Evolutionary conservation across 345 rosid species (phyloP), one percentile per base, ranked within the genome.

Genomic region (Combretum micranthum): DNA sequence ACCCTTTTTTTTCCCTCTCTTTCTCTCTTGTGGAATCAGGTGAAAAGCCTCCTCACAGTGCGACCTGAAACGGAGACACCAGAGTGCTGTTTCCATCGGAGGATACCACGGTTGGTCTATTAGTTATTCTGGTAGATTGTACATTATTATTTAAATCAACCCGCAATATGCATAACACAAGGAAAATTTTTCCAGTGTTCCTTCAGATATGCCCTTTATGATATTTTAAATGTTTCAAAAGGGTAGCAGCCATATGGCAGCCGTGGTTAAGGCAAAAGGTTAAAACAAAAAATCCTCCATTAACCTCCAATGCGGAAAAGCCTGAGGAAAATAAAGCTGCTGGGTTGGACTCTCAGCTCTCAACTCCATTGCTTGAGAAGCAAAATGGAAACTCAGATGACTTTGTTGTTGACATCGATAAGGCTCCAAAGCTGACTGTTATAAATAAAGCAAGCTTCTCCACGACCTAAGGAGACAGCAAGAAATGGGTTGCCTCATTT

Each of bases 181-280:
- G 39, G 44, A 42, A 55, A 44, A 44, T 55, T 66, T 68, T 20
- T 50, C 57, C 81, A 93, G 99, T 79, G 99, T 93, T 64, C 99
- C 99, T 2, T 80, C 87, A 52, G 88, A 93, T 77, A 93, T 93
- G 97, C 99, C 99, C 56, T 93, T 39, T 93, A 93, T 60, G 99
- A 89, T 72, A 93, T 93, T 60, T 72, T 93, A 59, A 93, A 93
- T 20, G 76, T 93, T 93, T 73, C 99, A 93, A 69, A 89, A 93
- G 75, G 99, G 99, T n/a, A 93, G 99, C 78, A 93, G 99, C 74
- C 99, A 93, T 66, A 93, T 93, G 99, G 99, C 99, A 37, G 99
- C 99, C 62, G 96, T 93, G 64, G 99, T 89, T 59, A 86, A 77
- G 74, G 77, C 79, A 43, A 86, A 80, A 52, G 87, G 77, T 39